Base-by-base conservation (phyloP, 768 basidiomycete genomes). In the Phylloporus sp. region DNA sequence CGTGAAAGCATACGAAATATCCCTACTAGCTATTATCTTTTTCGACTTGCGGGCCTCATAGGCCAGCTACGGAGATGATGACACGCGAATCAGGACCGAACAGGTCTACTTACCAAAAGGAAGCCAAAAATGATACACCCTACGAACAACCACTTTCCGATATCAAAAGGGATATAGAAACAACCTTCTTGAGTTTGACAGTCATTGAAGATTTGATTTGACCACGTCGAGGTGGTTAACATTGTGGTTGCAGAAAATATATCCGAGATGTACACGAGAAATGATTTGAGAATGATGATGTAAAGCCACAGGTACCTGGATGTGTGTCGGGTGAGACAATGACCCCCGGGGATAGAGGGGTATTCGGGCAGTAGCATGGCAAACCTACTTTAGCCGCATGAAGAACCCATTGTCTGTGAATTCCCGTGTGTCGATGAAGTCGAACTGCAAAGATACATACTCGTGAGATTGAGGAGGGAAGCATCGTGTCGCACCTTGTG, bases 61-160 rank as follows among this genome's bases (percentile, higher is more conserved):
- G 7, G 82, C 88, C 56, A 97, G 70, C 93, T 92, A 53, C 13
- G 38, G 24, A 31, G 17, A 35, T 58, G 32, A 55, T 49, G 46
- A 48, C 21, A 50, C 50, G 33, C 26, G 18, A 17, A 4, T n/a
- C 8, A 21, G 20, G 6, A 23, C 13, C n/a, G 17, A 44, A 39
- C 17, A 17, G 6, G 21, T 13, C 18, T 26, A 49, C 86, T 52
- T 60, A 91, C 92, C 64, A 99, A 71, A 23, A 99, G 74, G 72
- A 97, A 98, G n/a, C 90, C 92, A 67, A 96, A 90, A 57, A 96
- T 86, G 78, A 99, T 98, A 69, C 95, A 98, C 37, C 91, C 92
- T 17, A 96, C 86, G 71, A 98, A 98, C 50, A 99, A 73, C 92
- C 92, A 98, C 68, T 93, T 90, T 42, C 90, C 93, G 44, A 89